Evolutionary conservation across 2,329 filamentous ascomycete species (phyloP).

Genomic region (Cryphonectria naterciae): DNA sequence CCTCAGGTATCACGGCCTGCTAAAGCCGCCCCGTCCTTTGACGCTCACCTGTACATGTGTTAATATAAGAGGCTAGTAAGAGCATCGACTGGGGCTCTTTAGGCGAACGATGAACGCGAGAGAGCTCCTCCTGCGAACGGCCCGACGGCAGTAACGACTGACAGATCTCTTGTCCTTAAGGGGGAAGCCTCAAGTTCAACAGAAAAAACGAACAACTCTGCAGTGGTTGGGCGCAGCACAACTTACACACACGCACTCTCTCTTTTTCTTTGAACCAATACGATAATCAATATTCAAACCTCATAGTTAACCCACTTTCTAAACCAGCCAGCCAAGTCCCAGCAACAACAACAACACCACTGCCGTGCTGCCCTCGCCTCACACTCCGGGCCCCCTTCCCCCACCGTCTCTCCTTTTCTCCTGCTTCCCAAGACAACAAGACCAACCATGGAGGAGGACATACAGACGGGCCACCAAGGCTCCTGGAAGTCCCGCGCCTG

Average conservation of each 20-base stretch:
- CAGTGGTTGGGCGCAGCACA: background rate
- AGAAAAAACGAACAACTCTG: background rate
- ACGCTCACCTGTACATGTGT: no score
- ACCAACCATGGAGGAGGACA: conserved; percentile 13
- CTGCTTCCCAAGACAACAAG: background rate
- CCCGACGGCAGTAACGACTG: conserved; percentile 3
- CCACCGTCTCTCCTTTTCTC: no score
- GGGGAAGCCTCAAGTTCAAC: background rate
- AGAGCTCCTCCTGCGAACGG: background rate
- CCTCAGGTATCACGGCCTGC: background rate
- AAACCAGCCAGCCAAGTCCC: background rate
- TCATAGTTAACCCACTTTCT: background rate
- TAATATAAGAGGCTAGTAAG: background rate
- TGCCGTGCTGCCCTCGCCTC: background rate
- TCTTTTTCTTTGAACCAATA: background rate
- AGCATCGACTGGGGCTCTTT: background rate
- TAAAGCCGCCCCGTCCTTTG: background rate
- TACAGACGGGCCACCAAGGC: background rate
- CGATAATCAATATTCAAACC: background rate
- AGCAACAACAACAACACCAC: background rate
- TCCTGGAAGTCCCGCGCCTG: conserved; percentile 24
- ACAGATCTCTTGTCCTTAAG: background rate
- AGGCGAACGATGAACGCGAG: background rate
- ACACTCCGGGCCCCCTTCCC: background rate
- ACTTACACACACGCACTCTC: background rate